Evolutionary conservation across 495 filamentous ascomycete species (phyloP), one percentile per base, ranked within the genome.

Genomic region (Penicillium desertorum): DNA sequence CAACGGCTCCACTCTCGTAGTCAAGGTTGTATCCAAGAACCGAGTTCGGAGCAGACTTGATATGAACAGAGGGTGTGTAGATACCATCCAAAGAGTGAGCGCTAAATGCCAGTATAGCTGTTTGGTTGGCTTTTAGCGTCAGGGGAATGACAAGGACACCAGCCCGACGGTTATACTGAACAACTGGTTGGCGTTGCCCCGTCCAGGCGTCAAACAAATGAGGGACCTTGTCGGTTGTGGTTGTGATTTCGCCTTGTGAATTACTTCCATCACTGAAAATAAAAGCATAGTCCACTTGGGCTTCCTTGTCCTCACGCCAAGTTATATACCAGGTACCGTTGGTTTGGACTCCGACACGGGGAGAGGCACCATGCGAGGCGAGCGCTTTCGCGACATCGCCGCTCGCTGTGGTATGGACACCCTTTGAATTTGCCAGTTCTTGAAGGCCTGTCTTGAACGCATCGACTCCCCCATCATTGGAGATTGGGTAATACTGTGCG

Each of bases 201-300:
- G 73, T 76, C 77, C 77, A 81, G 3, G 73, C 62, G 53, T 81
- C 62, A 27, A 75, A 61, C 16, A 69, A 43, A 56, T 73, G 76
- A 1, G 79, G 77, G 3, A 50, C 55, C 37, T 66, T 61, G n/a
- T 43, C 66, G 5, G 43, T 23, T 19, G 11, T 45, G 9, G 23
- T 19, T 11, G 8, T 45, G 19, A 45, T 19, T 10, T 45, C 12
- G 10, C 43, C 43, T 12, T 16, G 19, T 5, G 19, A 19, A 23
- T 1, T 2, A 16, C 9, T 3, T 11, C 20, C 43, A 10, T 45
- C 25, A 22, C 20, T 25, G 20, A 45, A 45, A 16, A 45, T 2
- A 5, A 45, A 45, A 22, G 25, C 43, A 45, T 45, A 45, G 43
- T 45, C 43, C 14, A 22, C 25, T 11, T 19, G 11, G 10, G 22